Percentiles rank a stretch among this genome's conserved stretches.
phyloP scores from a whole-genome alignment of 164 flowering plant species.

The Aristolochia contorta region DNA sequence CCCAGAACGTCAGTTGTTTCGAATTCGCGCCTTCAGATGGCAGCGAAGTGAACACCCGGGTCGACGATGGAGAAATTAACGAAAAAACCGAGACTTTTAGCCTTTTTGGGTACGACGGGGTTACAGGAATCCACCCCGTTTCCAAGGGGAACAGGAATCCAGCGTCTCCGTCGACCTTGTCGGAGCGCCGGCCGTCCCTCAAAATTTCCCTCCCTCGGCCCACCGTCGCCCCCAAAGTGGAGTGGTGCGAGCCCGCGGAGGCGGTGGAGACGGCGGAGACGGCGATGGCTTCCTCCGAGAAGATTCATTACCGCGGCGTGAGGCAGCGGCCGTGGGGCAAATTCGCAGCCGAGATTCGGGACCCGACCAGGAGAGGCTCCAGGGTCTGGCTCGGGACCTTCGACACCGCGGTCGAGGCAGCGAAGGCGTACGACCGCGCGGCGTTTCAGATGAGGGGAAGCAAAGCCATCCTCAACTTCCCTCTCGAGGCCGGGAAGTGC shows the following conservation, averaged over 20 bases:
- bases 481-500: slow-evolving; percentile 22
- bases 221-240: slow-evolving; percentile 3
- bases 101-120: no score
- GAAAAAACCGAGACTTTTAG: no score
- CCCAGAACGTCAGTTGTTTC: not conserved
- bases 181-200: slow-evolving; percentile 18
- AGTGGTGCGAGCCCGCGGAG: slow-evolving; percentile 2
- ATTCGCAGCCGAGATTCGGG: slow-evolving; percentile 41
- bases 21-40: not conserved
- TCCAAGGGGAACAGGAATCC: not conserved
- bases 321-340: slow-evolving; percentile 40
- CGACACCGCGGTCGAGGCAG: slow-evolving; percentile 39
- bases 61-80: no score
- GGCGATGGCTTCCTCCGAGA: slow-evolving; percentile 4
- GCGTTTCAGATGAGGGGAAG: slow-evolving; percentile 36
- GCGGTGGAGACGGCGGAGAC: not conserved
- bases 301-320: slow-evolving; percentile 35
- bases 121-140: no score
- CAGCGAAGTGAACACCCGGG: not conserved
- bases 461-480: slow-evolving; percentile 44
- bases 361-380: slow-evolving; percentile 25
- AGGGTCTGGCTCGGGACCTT: slow-evolving; percentile 41
- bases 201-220: slow-evolving; percentile 14
- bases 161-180: slow-evolving; percentile 5
- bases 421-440: slow-evolving; percentile 36